Evolutionary conservation across 2,329 filamentous ascomycete species (phyloP), one percentile per base, ranked within the genome.

Genomic region (Trichoderma gracile): DNA sequence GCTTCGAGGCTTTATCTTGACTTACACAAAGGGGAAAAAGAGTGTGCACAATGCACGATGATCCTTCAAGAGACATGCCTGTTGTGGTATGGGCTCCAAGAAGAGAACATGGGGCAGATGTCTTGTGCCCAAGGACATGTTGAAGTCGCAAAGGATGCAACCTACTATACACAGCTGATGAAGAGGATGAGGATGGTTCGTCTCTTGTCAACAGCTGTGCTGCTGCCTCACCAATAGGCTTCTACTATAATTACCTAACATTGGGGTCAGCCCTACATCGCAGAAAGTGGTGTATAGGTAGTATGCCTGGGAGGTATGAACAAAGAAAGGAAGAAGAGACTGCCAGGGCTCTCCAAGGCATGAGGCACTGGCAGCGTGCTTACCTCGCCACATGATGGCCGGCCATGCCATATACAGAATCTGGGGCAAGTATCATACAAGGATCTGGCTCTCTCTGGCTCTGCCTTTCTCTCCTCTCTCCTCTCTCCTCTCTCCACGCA

Each of bases 401-500:
- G 27, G 38, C 59, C 25, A 65, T 65, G 33, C 27, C 27, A 49
- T 55, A 57, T 52, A 62, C 49, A 65, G 33, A 64, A 64, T 58
- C 65, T 47, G 12, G 25, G 40, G 56, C 27, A 65, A n/a, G 38
- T 23, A 45, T 33, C 40, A 53, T 45, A 67, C 67, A 65, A 67
- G 64, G 67, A 69, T 70, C 15, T 43, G 4, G 25, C 70, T 69
- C n/a, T 46, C 43, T n/a, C 5, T 43, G n/a, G n/a, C 40, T 43
- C 10, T 43, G 2, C 17, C 40, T 43, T 6, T n/a, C 6, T 30
- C 8, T 9, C 27, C 2, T 7, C 8, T 30, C 7, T 14, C 5
- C 33, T 38, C 33, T 38, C 12, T 9, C 30, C 8, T 33, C 50
- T 38, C 54, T 71, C 71, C 69, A 67, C 68, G 68, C 71, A 67